Evolutionary conservation across 23 red algal genomes (phyloP), one percentile per base, ranked within the genome.

Genomic region (Chondrus crispus): DNA sequence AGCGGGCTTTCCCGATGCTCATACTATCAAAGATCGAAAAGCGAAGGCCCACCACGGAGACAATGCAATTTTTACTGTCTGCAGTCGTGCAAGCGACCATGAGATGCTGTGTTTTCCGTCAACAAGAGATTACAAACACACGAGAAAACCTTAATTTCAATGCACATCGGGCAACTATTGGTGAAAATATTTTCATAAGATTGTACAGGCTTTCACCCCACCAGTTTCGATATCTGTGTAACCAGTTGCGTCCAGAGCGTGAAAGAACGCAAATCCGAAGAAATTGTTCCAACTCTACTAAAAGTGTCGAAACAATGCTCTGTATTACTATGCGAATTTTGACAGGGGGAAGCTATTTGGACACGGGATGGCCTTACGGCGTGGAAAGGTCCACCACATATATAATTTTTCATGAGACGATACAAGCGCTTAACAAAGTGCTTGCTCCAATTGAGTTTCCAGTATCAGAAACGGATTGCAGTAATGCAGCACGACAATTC

Each of bases 261-360:
- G 60, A 66, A 22, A 66, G 60, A 32, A 0, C 9, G 35, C 1
- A 66, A 6, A 66, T 32, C 26, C 26, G 60, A 66, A 32, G 35
- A 55, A 66, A 66, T 66, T 66, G 60, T 32, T 32, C 18, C 8
- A 32, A 32, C 35, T 8, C 60, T 66, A 19, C 60, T 32, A 0
- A 66, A 32, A 66, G 35, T 66, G 35, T n/a, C 35, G 60, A 66
- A 66, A 66, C 60, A 32, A 1, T 66, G 60, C 57, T 85, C 29
- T 32, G 0, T 10, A 85, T 74, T 18, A 74, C 58, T 43, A 20
- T 87, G 36, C 58, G 2, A 72, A 32, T 49, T 16, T 2, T 72
- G 24, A 24, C 33, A 11, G 83, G 38, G 19, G 14, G 62, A 42
- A 87, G 58, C 38, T 69, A 87, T 72, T 46, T 87, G 35, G 83